Evolutionary conservation across 2,329 filamentous ascomycete species (phyloP).

Genomic region (Fusarium citri): DNA sequence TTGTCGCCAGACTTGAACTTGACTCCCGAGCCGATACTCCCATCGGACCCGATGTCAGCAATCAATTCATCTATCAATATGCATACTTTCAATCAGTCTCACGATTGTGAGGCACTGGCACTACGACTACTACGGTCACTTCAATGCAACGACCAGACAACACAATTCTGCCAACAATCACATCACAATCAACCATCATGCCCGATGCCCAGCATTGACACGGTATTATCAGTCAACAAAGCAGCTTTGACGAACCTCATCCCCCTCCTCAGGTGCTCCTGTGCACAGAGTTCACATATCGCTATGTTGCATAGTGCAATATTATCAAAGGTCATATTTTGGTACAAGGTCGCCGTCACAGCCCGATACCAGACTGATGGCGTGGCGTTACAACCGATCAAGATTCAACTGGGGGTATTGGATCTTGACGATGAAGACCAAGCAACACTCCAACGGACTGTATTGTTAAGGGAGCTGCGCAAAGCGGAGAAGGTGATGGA

Average conservation of each 20-base stretch:
- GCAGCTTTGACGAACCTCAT: slow-evolving; percentile 8
- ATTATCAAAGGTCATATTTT: slow-evolving; percentile 27
- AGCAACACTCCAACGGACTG: slow-evolving; percentile 7
- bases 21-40: not conserved
- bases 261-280: slow-evolving; percentile 19
- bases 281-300: slow-evolving; percentile 11
- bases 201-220: slow-evolving; percentile 23
- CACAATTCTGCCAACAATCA: not conserved
- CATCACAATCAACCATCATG: not conserved
- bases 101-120: slow-evolving; percentile 26
- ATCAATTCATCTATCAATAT: not conserved
- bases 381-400: slow-evolving; percentile 6
- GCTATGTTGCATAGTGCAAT: slow-evolving; percentile 28
- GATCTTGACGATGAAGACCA: slow-evolving; percentile 33
- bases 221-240: slow-evolving; percentile 26
- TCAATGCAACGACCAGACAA: slow-evolving; percentile 15
- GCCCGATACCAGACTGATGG: slow-evolving; percentile 4
- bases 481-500: slow-evolving; percentile 26
- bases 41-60: not conserved
- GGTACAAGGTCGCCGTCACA: slow-evolving; percentile 21
- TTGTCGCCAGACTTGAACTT: slow-evolving; percentile 6
- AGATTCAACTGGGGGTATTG: slow-evolving; percentile 24
- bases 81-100: not conserved
- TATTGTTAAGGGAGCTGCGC: slow-evolving; percentile 11
- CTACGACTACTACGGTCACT: slow-evolving; percentile 11